These are phyloP conservation scores for Fusarium sublunatum DNA, from an alignment of 2,329 filamentous ascomycete species.

Conservation along the genomic window DNA sequence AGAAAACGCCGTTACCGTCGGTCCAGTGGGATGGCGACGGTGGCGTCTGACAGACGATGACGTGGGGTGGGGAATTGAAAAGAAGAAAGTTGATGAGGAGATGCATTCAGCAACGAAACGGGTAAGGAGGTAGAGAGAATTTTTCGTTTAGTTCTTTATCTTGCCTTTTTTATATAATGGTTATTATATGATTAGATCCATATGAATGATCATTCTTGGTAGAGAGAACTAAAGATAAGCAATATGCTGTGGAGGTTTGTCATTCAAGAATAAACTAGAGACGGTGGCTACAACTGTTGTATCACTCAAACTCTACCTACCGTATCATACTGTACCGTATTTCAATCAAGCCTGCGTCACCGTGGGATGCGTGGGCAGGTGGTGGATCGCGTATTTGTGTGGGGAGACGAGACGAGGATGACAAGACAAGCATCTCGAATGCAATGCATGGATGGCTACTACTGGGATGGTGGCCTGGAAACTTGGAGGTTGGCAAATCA, in stretches of 20 bases:
- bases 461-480: conserved; percentile 3
- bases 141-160: background rate
- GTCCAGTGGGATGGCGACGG: conserved; percentile 35
- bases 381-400: conserved; percentile 20
- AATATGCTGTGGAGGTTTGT: conserved; percentile 6
- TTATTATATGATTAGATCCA: background rate
- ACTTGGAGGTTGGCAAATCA: conserved; percentile 15
- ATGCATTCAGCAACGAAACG: conserved; percentile 6
- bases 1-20: conserved; percentile 31
- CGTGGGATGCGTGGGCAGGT: conserved; percentile 9
- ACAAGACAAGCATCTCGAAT: conserved; percentile 4
- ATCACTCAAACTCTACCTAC: background rate
- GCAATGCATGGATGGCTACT: conserved; percentile 5
- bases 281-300: conserved; percentile 3
- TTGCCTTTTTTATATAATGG: conserved; percentile 8
- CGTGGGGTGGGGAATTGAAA: conserved; percentile 34
- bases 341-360: background rate
- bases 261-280: background rate
- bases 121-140: background rate
- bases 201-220: background rate
- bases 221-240: background rate
- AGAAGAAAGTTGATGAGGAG: conserved; percentile 7
- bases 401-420: conserved; percentile 24
- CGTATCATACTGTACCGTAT: conserved; percentile 14
- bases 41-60: conserved; percentile 43